These are phyloP conservation scores for Scedosporium boydii DNA, from an alignment of 2,329 filamentous ascomycete species.

Conservation along the genomic window DNA sequence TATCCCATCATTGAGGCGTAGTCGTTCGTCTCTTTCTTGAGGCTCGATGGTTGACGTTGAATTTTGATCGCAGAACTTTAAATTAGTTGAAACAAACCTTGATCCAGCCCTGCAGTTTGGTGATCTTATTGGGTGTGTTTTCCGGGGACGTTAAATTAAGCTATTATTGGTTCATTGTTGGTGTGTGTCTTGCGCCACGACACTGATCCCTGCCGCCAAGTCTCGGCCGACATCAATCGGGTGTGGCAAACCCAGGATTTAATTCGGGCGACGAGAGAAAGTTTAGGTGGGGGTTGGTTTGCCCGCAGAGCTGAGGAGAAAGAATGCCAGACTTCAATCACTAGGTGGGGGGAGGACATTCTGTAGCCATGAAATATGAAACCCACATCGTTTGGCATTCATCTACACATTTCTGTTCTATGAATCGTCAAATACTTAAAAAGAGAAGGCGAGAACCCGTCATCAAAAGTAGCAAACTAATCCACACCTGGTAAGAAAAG, in stretches of 20 bases:
- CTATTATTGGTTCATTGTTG: neutral
- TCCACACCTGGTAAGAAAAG: no score
- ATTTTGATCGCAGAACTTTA: neutral
- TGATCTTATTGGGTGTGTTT: neutral
- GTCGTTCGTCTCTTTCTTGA: neutral
- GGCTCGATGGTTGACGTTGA: neutral
- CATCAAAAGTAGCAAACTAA: no score
- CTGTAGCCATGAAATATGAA: no score
- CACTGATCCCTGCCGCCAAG: neutral
- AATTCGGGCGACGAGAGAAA: neutral
- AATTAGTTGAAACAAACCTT: neutral
- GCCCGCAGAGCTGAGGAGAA: no score
- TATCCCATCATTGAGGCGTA: no score
- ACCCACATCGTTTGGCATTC: no score
- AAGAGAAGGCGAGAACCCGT: no score
- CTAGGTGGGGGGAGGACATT: no score
- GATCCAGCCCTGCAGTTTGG: neutral
- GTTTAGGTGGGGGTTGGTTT: neutral
- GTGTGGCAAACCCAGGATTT: no score
- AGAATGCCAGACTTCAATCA: no score
- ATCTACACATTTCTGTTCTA: no score
- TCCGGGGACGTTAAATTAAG: neutral
- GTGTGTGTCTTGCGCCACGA: neutral
- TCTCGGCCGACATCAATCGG: neutral
- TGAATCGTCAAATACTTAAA: no score